Conservation (phyloP, 1,284 basidiomycete genomes). For the Malassezia brasiliensis region DNA sequence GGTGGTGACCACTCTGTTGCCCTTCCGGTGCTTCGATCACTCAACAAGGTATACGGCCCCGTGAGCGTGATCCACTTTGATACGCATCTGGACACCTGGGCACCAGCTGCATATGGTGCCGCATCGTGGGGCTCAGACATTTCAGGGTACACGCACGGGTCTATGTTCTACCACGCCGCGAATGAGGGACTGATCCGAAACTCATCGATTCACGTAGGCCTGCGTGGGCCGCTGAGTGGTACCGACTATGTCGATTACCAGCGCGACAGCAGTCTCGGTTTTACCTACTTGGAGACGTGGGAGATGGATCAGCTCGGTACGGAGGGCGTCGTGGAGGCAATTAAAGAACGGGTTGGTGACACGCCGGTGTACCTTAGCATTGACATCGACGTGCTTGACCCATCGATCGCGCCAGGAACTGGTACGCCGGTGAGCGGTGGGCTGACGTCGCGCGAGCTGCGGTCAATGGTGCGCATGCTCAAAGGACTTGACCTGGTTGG, state of each 20-base stretch:
- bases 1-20: constrained; percentile 52
- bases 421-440: constrained; percentile 32
- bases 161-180: constrained; percentile 41
- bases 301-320: constrained; percentile 30
- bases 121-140: constrained; percentile 16
- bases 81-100: constrained; percentile 51
- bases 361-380: constrained; percentile 32
- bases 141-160: not conserved
- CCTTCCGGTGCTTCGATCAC: constrained; percentile 51
- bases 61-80: constrained; percentile 51
- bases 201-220: constrained; percentile 71
- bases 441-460: constrained; percentile 30
- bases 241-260: constrained; percentile 24
- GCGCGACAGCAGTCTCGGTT: constrained; percentile 25
- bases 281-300: constrained; percentile 30
- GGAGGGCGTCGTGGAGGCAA: constrained; percentile 21
- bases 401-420: not conserved
- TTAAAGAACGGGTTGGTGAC: constrained; percentile 22
- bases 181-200: constrained; percentile 51
- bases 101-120: not conserved
- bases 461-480: constrained; percentile 23
- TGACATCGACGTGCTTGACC: constrained; percentile 36
- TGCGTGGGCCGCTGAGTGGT: constrained; percentile 48
- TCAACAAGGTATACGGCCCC: constrained; percentile 49
- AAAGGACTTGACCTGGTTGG: constrained; percentile 34